Evolutionary conservation across 2,329 filamentous ascomycete genomes (phyloP).

Genomic region (Macroventuria anomochaeta): DNA sequence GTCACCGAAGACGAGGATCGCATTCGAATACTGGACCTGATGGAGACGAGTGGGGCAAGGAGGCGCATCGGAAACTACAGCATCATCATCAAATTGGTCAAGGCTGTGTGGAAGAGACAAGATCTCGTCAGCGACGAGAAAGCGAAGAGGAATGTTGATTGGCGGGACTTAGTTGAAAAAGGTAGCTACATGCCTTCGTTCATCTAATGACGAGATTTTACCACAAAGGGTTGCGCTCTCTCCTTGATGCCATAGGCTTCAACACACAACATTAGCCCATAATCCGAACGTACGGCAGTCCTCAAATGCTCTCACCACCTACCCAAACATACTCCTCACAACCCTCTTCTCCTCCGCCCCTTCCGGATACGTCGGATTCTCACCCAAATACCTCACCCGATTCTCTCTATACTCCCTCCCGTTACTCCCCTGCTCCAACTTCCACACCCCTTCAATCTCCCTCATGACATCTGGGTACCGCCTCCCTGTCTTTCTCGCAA

Average conservation of each 20-base stretch:
- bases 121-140: slow-evolving; percentile 51
- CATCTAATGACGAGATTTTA: slow-evolving; percentile 22
- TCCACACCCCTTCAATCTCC: slow-evolving; percentile 24
- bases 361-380: slow-evolving; percentile 12
- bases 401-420: slow-evolving; percentile 12
- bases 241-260: no score
- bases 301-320: no score
- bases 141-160: slow-evolving; percentile 41
- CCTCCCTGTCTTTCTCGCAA: slow-evolving; percentile 13
- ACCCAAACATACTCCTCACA: slow-evolving; percentile 18
- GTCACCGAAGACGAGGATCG: slow-evolving; percentile 52
- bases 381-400: slow-evolving; percentile 15
- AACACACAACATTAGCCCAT: no score
- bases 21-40: slow-evolving; percentile 49
- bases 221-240: no score
- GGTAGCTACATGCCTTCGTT: slow-evolving; percentile 29
- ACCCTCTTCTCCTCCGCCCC: neutral
- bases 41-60: slow-evolving; percentile 53
- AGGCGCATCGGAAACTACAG: slow-evolving; percentile 56
- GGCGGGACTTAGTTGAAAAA: slow-evolving; percentile 50
- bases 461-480: slow-evolving; percentile 18
- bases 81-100: slow-evolving; percentile 54
- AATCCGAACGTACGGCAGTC: no score
- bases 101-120: slow-evolving; percentile 56
- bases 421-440: slow-evolving; percentile 18